A percentile compares a stretch with the other conserved stretches of the same genome.
Evolutionary conservation across 306 rosid species (phyloP).

Genomic region (Aeschynomene evenia): DNA sequence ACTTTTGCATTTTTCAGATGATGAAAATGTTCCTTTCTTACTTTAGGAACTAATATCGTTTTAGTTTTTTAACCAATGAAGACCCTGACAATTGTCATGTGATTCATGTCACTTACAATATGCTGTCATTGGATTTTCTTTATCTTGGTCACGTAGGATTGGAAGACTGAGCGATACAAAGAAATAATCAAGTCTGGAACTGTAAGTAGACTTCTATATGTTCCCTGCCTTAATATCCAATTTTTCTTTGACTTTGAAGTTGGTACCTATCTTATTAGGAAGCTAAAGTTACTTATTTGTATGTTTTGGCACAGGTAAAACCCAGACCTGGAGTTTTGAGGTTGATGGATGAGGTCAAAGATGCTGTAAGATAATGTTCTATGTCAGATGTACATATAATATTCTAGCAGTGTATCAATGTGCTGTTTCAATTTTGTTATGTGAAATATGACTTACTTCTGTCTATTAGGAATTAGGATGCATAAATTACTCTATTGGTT

Average conservation of each 20-base stretch:
- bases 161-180: conserved; percentile 97
- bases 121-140: conserved; percentile 20
- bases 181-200: conserved; percentile 95
- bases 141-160: conserved; percentile 60
- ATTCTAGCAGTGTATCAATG: conserved; percentile 3
- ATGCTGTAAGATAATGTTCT: conserved; percentile 66
- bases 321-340: conserved; percentile 95
- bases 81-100: neutral
- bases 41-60: neutral
- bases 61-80: conserved; percentile 1
- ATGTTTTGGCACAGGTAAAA: conserved; percentile 59
- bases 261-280: conserved; percentile 4
- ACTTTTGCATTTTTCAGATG: no score
- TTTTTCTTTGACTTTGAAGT: conserved; percentile 5
- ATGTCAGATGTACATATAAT: neutral
- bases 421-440: conserved; percentile 11
- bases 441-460: conserved; percentile 20
- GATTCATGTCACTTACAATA: neutral
- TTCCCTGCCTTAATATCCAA: conserved; percentile 8
- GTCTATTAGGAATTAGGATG: neutral
- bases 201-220: conserved; percentile 48
- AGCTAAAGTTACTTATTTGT: conserved; percentile 3
- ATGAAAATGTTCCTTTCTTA: no score
- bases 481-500: conserved; percentile 1
- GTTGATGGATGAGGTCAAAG: conserved; percentile 89